Conservation (phyloP, 805 yeast genomes). For the Schwanniomyces polymorphus region DNA sequence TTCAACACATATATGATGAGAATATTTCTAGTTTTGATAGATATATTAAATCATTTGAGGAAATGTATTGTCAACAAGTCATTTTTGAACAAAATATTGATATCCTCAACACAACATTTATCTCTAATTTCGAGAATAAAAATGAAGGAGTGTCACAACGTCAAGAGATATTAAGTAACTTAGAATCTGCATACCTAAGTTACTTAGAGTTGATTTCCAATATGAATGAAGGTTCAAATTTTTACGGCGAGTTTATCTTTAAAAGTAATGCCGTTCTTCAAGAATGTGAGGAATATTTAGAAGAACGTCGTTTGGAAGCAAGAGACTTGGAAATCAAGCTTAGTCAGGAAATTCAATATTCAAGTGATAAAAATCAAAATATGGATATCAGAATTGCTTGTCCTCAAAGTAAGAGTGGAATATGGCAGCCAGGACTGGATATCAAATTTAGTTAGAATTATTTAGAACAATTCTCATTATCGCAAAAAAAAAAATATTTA, state of each 20-base stretch:
- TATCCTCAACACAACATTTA: constrained; percentile 25
- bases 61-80: constrained; percentile 29
- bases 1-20: constrained; percentile 37
- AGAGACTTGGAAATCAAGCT: constrained; percentile 42
- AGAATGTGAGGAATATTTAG: constrained; percentile 54
- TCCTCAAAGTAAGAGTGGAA: background rate
- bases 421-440: constrained; percentile 15
- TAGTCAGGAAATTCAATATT: background rate
- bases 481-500: background rate
- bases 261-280: constrained; percentile 45
- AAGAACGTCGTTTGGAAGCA: constrained; percentile 52
- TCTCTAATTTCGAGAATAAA: constrained; percentile 15
- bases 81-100: constrained; percentile 40
- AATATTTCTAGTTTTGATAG: constrained; percentile 48
- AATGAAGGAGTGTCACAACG: constrained; percentile 34
- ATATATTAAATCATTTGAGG: constrained; percentile 50
- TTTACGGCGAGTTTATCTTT: constrained; percentile 62
- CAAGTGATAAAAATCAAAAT: background rate
- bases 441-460: constrained; percentile 12
- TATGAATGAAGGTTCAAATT: constrained; percentile 65
- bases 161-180: constrained; percentile 48
- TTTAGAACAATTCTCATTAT: background rate
- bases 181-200: constrained; percentile 51
- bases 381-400: background rate
- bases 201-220: constrained; percentile 59